Evolutionary conservation across 2,329 filamentous ascomycete genomes (phyloP).

Genomic region (Dothiorella sarmentorum): DNA sequence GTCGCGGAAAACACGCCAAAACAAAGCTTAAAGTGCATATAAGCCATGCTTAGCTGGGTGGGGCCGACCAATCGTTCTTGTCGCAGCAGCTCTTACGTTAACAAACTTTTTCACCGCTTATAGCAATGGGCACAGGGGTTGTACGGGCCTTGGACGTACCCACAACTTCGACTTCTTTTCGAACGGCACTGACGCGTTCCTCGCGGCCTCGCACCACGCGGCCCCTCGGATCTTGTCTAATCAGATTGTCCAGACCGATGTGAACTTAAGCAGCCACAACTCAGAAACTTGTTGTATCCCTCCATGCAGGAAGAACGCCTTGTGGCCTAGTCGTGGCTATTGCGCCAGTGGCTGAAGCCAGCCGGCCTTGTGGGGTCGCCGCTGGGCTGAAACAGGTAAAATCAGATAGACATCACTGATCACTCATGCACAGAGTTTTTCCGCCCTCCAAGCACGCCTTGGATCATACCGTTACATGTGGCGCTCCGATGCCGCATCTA

Average conservation of each 20-base stretch:
- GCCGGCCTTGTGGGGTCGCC: too few species aligned
- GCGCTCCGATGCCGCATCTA: constrained; percentile 1
- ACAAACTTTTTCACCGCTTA: not conserved
- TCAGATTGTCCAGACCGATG: not conserved
- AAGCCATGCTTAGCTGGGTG: not conserved
- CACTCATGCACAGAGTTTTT: too few species aligned
- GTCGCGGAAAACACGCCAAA: not conserved
- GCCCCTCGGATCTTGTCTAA: not conserved
- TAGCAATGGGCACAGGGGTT: not conserved
- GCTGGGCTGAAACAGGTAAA: not conserved
- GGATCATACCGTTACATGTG: not conserved
- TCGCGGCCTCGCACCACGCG: not conserved
- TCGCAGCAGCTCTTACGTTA: not conserved
- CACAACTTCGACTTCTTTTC: too few species aligned
- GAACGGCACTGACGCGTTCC: not conserved
- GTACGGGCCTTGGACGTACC: not conserved
- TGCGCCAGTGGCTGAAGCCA: not conserved
- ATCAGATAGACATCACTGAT: constrained; percentile 5
- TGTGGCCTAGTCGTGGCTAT: too few species aligned
- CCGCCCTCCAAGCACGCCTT: too few species aligned
- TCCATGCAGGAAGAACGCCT: too few species aligned
- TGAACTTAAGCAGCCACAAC: too few species aligned
- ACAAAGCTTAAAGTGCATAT: too few species aligned
- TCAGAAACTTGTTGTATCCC: too few species aligned
- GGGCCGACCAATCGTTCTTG: not conserved